Evolutionary conservation across 192 early-diverging fungal species (phyloP), one percentile per base, ranked within the genome.

Genomic region (Dissophora ornata): DNA sequence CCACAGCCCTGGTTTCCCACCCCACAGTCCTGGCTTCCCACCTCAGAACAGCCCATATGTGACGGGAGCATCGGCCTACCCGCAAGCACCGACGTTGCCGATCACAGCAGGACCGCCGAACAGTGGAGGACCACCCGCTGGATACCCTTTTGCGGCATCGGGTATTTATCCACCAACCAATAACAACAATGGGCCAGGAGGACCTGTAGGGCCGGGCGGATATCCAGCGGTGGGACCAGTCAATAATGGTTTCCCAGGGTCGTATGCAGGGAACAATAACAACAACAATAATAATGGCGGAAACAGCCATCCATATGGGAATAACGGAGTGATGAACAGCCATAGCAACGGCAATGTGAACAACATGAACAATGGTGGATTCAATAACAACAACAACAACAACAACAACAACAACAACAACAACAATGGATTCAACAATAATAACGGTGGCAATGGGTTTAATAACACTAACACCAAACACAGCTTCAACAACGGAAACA

Each of bases 111-210:
- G 69, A 8, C 13, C 24, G 15, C 48, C 29, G 3, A 34, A 25
- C 16, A 57, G 41, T 51, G 73, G 64, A 28, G 58, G 64, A 18
- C 73, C 73, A 33, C 52, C 64, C 5, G 58, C 64, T 6, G 63
- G 58, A 67, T 67, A 62, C 19, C 64, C 73, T 3, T 67, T 62
- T 47, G 73, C 44, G n/a, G 73, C 44, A 3, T 26, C 64, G 2
- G 29, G 24, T 34, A 28, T 22, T n/a, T 75, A 75, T 30, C 71
- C 63, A 12, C 57, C 63, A 28, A 64, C 4, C 33, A 62, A 32
- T 40, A 62, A 50, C 62, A 62, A 62, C 49, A 49, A 34, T 18
- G 22, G 24, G 9, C 30, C 33, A 21, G 53, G 53, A 4, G 33
- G 16, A 10, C 53, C 53, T 10, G n/a, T n/a, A n/a, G n/a, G n/a